phyloP scores from a whole-genome alignment of 345 rosid genomes.

The Lepidium sativum region DNA sequence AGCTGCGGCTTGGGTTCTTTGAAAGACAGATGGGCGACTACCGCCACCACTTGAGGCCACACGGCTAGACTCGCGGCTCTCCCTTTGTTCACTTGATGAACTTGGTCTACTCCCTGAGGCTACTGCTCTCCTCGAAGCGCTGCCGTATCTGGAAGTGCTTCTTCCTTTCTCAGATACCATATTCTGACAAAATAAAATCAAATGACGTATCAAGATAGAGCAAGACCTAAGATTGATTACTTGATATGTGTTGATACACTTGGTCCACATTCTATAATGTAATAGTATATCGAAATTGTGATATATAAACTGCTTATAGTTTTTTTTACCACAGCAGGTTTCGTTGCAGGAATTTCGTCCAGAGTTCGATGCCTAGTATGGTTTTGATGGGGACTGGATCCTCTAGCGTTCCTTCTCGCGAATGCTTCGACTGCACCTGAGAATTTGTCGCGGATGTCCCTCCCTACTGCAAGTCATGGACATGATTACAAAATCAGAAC shows the following conservation, averaged over 20 bases:
- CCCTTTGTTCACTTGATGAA: conserved; percentile 67
- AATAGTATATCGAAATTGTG: neutral
- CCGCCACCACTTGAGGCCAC: conserved; percentile 49
- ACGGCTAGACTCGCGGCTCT: conserved; percentile 43
- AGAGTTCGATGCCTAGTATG: conserved; percentile 40
- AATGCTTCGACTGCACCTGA: conserved; percentile 77
- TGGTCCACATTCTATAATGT: neutral
- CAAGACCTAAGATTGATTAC: neutral
- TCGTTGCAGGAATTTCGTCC: conserved; percentile 45
- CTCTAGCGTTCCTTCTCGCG: conserved; percentile 47
- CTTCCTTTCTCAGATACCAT: conserved; percentile 44
- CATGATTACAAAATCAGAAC: neutral
- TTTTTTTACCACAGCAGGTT: conserved; percentile 40
- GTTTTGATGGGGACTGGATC: conserved; percentile 42
- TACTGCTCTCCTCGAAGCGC: conserved; percentile 62
- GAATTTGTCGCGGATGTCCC: conserved; percentile 57
- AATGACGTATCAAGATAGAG: neutral
- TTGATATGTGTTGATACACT: neutral
- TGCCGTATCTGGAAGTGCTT: conserved; percentile 59
- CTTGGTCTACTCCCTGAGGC: conserved; percentile 55
- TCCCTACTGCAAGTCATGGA: conserved; percentile 35
- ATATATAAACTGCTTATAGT: neutral
- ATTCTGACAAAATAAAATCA: conserved; percentile 28
- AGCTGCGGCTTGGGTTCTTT: conserved; percentile 39
- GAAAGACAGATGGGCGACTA: conserved; percentile 51